A percentile compares a stretch with the other conserved stretches of the same genome.
These are phyloP conservation scores for Microcyclospora tardicrescens DNA, from an alignment of 2,329 filamentous ascomycete species.

Conservation along the genomic window DNA sequence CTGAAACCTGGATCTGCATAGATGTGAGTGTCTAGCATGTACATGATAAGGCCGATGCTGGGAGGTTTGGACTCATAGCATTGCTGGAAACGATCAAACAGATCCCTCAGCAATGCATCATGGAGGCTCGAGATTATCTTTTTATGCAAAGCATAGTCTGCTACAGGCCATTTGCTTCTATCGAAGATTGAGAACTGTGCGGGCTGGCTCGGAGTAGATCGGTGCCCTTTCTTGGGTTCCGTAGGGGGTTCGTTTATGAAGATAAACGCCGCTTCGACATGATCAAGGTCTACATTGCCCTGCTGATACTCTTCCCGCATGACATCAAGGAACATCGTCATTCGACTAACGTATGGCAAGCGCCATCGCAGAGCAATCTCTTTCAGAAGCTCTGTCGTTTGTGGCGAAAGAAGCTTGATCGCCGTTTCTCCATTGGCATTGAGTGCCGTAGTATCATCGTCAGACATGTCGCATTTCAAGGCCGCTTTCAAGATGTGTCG, in stretches of 20 bases:
- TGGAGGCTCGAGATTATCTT: conserved; percentile 62
- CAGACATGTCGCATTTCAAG: conserved; percentile 48
- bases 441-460: conserved; percentile 38
- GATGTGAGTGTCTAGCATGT: conserved; percentile 70
- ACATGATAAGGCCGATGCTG: conserved; percentile 65
- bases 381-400: conserved; percentile 68
- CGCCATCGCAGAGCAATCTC: conserved; percentile 84
- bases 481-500: conserved; percentile 69
- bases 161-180: conserved; percentile 37
- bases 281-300: conserved; percentile 66
- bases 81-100: conserved; percentile 76
- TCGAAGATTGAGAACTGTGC: conserved; percentile 34
- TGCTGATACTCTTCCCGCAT: conserved; percentile 74
- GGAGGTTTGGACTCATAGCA: conserved; percentile 85
- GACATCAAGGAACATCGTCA: conserved; percentile 74
- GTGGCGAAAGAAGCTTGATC: conserved; percentile 52
- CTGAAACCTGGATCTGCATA: conserved; percentile 65
- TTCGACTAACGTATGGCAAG: conserved; percentile 66
- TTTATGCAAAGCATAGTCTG: conserved; percentile 49
- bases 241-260: conserved; percentile 58
- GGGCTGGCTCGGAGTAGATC: conserved; percentile 41
- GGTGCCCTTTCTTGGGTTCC: conserved; percentile 34
- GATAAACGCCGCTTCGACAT: conserved; percentile 71
- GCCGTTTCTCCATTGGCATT: conserved; percentile 36
- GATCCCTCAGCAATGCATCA: conserved; percentile 70